Evolutionary conservation across 768 basidiomycete species (phyloP).

Genomic region (Russula compacta): DNA sequence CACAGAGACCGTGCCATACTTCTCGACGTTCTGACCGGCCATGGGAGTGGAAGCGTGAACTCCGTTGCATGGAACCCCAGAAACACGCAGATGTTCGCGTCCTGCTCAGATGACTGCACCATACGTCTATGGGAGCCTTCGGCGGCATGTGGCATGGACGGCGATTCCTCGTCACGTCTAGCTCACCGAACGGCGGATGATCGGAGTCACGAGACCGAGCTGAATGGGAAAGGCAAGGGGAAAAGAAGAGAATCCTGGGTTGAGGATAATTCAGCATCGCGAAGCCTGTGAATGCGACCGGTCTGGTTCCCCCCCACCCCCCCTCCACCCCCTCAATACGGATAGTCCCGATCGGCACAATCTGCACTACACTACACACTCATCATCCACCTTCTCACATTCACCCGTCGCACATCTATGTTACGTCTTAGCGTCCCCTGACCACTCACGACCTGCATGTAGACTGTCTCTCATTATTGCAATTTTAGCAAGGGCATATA

Average conservation of each 20-base stretch:
- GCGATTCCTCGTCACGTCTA: constrained; percentile 10
- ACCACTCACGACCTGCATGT: constrained; percentile 19
- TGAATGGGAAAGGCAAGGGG: constrained; percentile 54
- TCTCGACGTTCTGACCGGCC: constrained; percentile 83
- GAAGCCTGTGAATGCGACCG: constrained; percentile 15
- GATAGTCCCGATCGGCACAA: constrained; percentile 8
- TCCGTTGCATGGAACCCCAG: constrained; percentile 94
- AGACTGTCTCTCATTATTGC: constrained; percentile 18
- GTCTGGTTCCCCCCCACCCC: not conserved
- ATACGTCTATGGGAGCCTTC: constrained; percentile 84
- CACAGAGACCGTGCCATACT: constrained; percentile 76
- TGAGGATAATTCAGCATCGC: constrained; percentile 22
- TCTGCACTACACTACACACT: constrained; percentile 9
- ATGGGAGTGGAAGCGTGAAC: constrained; percentile 86
- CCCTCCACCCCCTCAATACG: not conserved
- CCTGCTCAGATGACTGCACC: constrained; percentile 87
- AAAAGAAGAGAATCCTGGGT: constrained; percentile 45
- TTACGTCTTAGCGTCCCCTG: constrained; percentile 15
- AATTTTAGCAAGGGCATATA: constrained; percentile 18
- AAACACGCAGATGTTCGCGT: constrained; percentile 88
- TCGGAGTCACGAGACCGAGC: constrained; percentile 12
- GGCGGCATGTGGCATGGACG: constrained; percentile 13
- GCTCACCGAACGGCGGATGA: constrained; percentile 1
- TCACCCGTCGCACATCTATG: constrained; percentile 18
- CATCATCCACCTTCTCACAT: constrained; percentile 14